Evolutionary conservation across 1,284 basidiomycete genomes (phyloP).

Genomic region (Clitocybe nebularis): DNA sequence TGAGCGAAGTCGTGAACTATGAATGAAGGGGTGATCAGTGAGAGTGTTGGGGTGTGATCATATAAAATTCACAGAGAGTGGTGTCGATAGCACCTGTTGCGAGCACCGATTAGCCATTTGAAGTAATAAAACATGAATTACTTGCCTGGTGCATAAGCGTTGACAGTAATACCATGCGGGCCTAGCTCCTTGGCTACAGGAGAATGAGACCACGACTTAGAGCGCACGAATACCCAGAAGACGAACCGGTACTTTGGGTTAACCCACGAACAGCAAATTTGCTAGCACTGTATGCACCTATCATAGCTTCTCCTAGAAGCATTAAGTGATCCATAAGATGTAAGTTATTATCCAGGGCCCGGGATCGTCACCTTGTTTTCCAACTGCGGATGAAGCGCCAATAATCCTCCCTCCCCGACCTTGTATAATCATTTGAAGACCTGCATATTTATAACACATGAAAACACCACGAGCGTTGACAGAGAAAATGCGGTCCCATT

Average conservation of each 20-base stretch:
- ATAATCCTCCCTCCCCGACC: constrained; percentile 26
- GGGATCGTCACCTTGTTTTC: constrained; percentile 16
- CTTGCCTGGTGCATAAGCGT: constrained; percentile 27
- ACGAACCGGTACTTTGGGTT: constrained; percentile 23
- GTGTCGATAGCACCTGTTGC: constrained; percentile 14
- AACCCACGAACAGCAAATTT: constrained; percentile 24
- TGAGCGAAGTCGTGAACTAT: neutral
- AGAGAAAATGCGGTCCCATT: constrained; percentile 20
- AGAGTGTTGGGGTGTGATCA: neutral
- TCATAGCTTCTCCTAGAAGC: neutral
- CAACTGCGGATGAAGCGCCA: constrained; percentile 21
- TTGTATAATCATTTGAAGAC: constrained; percentile 25
- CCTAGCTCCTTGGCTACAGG: constrained; percentile 25
- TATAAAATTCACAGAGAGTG: constrained; percentile 6
- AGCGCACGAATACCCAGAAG: neutral
- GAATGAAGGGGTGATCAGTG: neutral
- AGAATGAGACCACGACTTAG: neutral
- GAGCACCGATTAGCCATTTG: neutral
- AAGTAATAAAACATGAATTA: neutral
- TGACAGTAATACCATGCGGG: constrained; percentile 26
- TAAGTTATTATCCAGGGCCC: no score
- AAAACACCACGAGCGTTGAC: constrained; percentile 23
- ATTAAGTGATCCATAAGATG: neutral
- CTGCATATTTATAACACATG: constrained; percentile 25
- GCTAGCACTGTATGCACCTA: constrained; percentile 12